Conservation (phyloP, 495 filamentous ascomycete genomes). For the Penicillium diatomitis region DNA sequence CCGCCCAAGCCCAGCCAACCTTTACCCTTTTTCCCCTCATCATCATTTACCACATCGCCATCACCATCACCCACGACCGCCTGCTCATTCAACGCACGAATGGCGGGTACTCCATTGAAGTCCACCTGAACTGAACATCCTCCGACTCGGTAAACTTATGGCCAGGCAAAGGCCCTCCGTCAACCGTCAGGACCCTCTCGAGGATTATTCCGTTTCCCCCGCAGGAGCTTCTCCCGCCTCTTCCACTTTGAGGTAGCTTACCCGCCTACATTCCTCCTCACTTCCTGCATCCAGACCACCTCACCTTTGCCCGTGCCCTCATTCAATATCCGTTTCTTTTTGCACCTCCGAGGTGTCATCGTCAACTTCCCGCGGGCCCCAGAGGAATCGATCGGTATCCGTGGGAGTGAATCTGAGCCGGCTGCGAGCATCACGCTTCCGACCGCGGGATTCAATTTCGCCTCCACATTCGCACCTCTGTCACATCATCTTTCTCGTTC, state of each 20-base stretch:
- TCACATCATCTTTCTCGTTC: too few relatives aligned
- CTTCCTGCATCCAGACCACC: background rate
- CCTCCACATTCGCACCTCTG: background rate
- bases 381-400: too few relatives aligned
- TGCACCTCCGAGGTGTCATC: too few relatives aligned
- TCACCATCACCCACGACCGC: constrained; percentile 14
- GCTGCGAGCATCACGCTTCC: background rate
- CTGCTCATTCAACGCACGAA: constrained; percentile 25
- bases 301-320: background rate
- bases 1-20: background rate
- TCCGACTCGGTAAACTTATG: constrained; percentile 39
- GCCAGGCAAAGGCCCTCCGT: constrained; percentile 40
- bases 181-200: constrained; percentile 42
- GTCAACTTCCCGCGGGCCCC: too few relatives aligned
- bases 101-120: constrained; percentile 39
- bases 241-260: constrained; percentile 40
- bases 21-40: constrained; percentile 1
- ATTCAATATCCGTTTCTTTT: too few relatives aligned
- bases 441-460: constrained; percentile 1
- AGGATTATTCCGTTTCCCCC: constrained; percentile 36
- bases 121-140: constrained; percentile 23
- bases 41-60: too few relatives aligned
- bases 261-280: constrained; percentile 14
- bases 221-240: constrained; percentile 32
- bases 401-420: too few relatives aligned